phyloP scores from a whole-genome alignment of 208 protist species.

The Leishmania martiniquensis region DNA sequence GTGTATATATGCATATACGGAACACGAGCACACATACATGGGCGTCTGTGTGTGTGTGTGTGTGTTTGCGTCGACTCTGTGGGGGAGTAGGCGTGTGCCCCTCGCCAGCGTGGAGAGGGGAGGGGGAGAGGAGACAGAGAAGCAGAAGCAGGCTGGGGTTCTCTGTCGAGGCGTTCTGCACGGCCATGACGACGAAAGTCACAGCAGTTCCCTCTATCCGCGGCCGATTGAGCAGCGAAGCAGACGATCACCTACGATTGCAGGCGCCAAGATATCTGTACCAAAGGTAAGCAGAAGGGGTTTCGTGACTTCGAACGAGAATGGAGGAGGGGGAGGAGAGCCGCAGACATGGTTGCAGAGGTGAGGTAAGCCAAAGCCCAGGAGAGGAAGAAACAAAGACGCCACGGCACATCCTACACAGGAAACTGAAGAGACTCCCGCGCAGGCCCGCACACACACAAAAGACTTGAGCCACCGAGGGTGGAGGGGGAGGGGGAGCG shows the following conservation, averaged over 20 bases:
- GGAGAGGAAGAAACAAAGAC: background rate
- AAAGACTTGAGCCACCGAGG: background rate
- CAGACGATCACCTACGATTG: background rate
- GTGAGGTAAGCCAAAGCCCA: background rate
- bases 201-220: background rate
- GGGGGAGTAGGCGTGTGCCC: background rate
- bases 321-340: background rate
- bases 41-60: background rate
- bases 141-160: background rate
- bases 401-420: background rate
- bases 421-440: background rate
- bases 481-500: too few species aligned
- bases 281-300: too few species aligned
- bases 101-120: background rate
- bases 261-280: background rate
- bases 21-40: too few species aligned
- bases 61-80: background rate
- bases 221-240: background rate
- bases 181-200: background rate
- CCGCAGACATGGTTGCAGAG: background rate
- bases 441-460: background rate
- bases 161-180: background rate
- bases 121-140: background rate
- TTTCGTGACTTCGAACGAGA: background rate
- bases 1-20: background rate